phyloP scores from a whole-genome alignment of 768 basidiomycete species.

The Antrodiella citrinella region DNA sequence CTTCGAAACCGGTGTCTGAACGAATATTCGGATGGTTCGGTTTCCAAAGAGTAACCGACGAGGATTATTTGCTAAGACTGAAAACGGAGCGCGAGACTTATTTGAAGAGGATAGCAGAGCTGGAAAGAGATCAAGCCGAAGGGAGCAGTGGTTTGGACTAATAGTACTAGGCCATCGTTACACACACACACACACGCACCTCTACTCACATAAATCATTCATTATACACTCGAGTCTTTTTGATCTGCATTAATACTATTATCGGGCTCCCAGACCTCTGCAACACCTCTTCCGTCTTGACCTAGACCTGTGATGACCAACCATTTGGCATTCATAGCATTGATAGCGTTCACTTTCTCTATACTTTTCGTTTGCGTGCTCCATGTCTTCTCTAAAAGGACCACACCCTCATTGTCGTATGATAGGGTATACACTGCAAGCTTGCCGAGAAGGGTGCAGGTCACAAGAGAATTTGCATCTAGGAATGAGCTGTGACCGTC shows the following conservation, averaged over 20 bases:
- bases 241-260: no score
- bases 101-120: conserved; percentile 46
- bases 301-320: conserved; percentile 58
- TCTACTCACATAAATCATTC: background rate
- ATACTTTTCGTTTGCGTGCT: conserved; percentile 32
- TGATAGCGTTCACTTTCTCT: conserved; percentile 63
- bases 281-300: conserved; percentile 47
- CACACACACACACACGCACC: background rate
- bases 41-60: conserved; percentile 53
- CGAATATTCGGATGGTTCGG: conserved; percentile 40
- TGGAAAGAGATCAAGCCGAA: conserved; percentile 33
- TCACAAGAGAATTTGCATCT: conserved; percentile 35
- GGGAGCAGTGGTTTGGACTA: background rate
- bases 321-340: conserved; percentile 35
- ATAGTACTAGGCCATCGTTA: background rate
- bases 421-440: conserved; percentile 42
- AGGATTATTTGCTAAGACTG: conserved; percentile 59
- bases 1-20: conserved; percentile 25
- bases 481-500: conserved; percentile 38
- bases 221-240: no score
- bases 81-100: conserved; percentile 48
- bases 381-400: conserved; percentile 41
- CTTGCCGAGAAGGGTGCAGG: conserved; percentile 56
- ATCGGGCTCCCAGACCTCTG: conserved; percentile 52
- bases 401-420: conserved; percentile 28